Conservation (phyloP, 2,329 filamentous ascomycete genomes). For the Colletotrichum tofieldiae region DNA sequence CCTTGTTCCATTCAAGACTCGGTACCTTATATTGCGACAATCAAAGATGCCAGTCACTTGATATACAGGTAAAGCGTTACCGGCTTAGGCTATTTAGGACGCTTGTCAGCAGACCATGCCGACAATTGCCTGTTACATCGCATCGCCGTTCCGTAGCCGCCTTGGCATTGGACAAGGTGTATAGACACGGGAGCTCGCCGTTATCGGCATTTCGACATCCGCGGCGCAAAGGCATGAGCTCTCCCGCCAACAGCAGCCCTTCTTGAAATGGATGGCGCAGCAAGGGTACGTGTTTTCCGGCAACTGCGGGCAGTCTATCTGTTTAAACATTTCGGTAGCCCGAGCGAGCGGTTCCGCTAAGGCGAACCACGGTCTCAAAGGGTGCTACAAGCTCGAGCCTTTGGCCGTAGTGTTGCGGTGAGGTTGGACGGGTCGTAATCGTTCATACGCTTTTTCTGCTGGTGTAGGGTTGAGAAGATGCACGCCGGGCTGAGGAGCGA, state of each 20-base stretch:
- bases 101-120: conserved; percentile 11
- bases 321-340: neutral
- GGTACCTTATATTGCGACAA: neutral
- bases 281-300: neutral
- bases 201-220: conserved; percentile 5
- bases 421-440: neutral
- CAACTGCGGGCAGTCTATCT: neutral
- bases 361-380: neutral
- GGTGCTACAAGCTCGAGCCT: neutral
- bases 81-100: conserved; percentile 21
- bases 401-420: neutral
- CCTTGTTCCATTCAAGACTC: neutral
- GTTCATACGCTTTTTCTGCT: neutral
- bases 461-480: neutral
- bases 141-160: neutral
- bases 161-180: conserved; percentile 26
- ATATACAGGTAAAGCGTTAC: neutral
- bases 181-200: neutral
- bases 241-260: neutral
- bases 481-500: conserved; percentile 1
- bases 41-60: neutral
- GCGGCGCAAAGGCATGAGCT: neutral
- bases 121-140: conserved; percentile 18
- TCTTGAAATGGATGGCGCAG: neutral
- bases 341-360: conserved; percentile 29